Evolutionary conservation across 208 protist genomes (phyloP).

Genomic region (Trypanosoma caninum): DNA sequence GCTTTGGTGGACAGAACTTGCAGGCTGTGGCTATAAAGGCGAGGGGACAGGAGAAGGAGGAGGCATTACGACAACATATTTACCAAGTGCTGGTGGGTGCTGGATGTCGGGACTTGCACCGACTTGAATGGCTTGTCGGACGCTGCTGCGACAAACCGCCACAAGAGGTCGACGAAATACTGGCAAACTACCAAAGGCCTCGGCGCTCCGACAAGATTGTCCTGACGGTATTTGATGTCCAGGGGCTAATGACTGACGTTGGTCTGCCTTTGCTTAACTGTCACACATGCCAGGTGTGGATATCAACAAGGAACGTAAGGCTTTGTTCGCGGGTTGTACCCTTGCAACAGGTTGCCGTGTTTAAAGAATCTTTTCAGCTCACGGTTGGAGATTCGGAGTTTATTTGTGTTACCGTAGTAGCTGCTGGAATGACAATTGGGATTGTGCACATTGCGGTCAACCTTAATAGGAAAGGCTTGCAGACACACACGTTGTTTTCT

Average conservation of each 20-base stretch:
- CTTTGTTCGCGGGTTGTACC: slow-evolving; percentile 2
- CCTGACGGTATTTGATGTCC: slow-evolving; percentile 15
- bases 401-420: slow-evolving; percentile 16
- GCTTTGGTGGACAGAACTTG: not conserved
- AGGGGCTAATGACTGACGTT: not conserved
- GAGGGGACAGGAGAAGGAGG: slow-evolving; percentile 7
- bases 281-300: slow-evolving; percentile 6
- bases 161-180: slow-evolving; percentile 11
- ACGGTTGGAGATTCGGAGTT: not conserved
- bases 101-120: slow-evolving; percentile 26
- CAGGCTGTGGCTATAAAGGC: not conserved
- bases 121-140: slow-evolving; percentile 35
- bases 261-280: slow-evolving; percentile 9
- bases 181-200: not conserved
- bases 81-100: slow-evolving; percentile 1
- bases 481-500: slow-evolving; percentile 10
- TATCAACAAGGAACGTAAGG: not conserved
- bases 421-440: slow-evolving; percentile 3
- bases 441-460: slow-evolving; percentile 1
- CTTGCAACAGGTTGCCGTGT: slow-evolving; percentile 7
- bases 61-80: slow-evolving; percentile 16
- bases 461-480: not conserved
- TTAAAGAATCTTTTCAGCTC: slow-evolving; percentile 22
- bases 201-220: not conserved
- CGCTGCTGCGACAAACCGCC: slow-evolving; percentile 6